Percentiles rank a stretch among this genome's conserved stretches.
phyloP scores from a whole-genome alignment of 371 early-diverging fungal genomes.

The Mucor plumbeus region DNA sequence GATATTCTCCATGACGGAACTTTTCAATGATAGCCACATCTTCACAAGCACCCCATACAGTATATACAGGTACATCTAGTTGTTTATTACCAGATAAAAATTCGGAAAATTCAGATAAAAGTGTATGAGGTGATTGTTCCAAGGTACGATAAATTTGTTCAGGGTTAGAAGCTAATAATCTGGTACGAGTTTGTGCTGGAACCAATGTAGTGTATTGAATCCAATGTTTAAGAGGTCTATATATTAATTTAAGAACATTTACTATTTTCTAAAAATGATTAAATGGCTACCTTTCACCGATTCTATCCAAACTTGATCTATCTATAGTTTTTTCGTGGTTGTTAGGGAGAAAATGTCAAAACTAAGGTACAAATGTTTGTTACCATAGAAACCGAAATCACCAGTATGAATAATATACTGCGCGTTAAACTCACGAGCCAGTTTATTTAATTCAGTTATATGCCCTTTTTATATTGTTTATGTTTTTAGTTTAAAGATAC shows the following conservation, averaged over 20 bases:
- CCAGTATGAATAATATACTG: slow-evolving; percentile 71
- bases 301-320: slow-evolving; percentile 58
- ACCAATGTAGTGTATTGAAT: slow-evolving; percentile 69
- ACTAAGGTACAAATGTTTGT: background rate
- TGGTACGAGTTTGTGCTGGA: slow-evolving; percentile 50
- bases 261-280: slow-evolving; percentile 8
- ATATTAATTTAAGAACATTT: background rate
- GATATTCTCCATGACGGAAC: slow-evolving; percentile 58
- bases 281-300: slow-evolving; percentile 59
- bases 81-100: slow-evolving; percentile 51
- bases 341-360: background rate
- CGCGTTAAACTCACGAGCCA: slow-evolving; percentile 65
- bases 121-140: slow-evolving; percentile 50
- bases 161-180: slow-evolving; percentile 45
- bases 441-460: slow-evolving; percentile 65
- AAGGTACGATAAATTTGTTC: slow-evolving; percentile 57
- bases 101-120: slow-evolving; percentile 62
- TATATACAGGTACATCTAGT: slow-evolving; percentile 67
- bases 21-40: slow-evolving; percentile 69
- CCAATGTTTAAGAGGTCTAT: slow-evolving; percentile 65
- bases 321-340: slow-evolving; percentile 31
- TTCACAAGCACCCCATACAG: slow-evolving; percentile 74
- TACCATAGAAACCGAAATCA: slow-evolving; percentile 74
- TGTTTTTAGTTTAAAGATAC: background rate
- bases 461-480: slow-evolving; percentile 43